Evolutionary conservation across 768 basidiomycete genomes (phyloP), one percentile per base, ranked within the genome.

Genomic region (Rhizopogon vesiculosus): DNA sequence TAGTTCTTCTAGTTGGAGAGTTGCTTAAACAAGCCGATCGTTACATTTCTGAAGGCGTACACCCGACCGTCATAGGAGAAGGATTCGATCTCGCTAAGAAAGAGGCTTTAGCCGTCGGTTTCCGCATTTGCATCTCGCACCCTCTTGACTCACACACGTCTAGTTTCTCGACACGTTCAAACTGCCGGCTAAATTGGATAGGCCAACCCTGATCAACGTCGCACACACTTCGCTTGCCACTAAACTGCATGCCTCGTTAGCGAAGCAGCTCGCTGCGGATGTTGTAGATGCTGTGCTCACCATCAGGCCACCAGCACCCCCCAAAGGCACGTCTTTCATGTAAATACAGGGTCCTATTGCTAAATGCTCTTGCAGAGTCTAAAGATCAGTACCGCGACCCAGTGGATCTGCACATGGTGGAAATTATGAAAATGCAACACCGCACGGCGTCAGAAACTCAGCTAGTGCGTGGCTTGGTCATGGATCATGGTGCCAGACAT

Each of bases 361-460:
- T 64, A 61, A 64, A 62, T 62, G 52, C 58, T 61, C 59, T 54
- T 54, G 51, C 61, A 88, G 84, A 82, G 59, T 71, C 80, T 18
- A 74, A 76, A 59, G 85, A 88, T 66, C 83, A 85, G 62, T 89
- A 83, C 79, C 81, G 80, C 52, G 87, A 94, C 62, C 93, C 95
- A 49, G 95, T 98, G 67, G 97, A 99, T 76, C 78, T 99, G 55
- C 96, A 98, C 75, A 99, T 99, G 97, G 78, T 99, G 51, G 97
- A 99, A 75, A 87, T 98, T 59, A 98, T 98, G 97, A 98, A 98
- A 78, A 99, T 99, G 97, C 96, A 97, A 72, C 97, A 99, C 75
- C 89, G 95, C 64, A 95, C 89, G 42, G 93, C 97, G 59, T 93
- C 93, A 22, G 97, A 99, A 72, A 99, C 97, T 31, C 91, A 97